Percentiles rank a stretch among this genome's conserved stretches.
Evolutionary conservation across 1,284 basidiomycete genomes (phyloP).

Genomic region (Gymnopus androsaceus): DNA sequence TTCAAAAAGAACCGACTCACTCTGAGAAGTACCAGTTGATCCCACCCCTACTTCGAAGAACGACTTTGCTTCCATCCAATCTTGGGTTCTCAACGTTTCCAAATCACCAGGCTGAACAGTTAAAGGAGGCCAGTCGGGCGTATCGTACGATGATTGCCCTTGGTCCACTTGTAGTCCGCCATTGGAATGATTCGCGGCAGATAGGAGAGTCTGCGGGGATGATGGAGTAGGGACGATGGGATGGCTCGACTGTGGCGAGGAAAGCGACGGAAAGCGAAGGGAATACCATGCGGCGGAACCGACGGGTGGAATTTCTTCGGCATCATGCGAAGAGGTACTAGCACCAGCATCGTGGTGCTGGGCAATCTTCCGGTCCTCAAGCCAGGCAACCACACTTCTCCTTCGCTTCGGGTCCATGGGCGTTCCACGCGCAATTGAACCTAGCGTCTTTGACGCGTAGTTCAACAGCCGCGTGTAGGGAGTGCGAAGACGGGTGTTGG

Average conservation of each 20-base stretch:
- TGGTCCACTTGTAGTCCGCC: neutral
- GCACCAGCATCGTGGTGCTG: neutral
- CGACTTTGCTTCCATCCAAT: neutral
- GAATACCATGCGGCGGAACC: conserved; percentile 10
- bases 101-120: conserved; percentile 3
- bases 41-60: neutral
- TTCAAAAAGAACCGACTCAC: neutral
- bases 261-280: neutral
- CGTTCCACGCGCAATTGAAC: conserved; percentile 6
- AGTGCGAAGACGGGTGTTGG: conserved; percentile 1
- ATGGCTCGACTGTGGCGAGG: neutral
- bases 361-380: conserved; percentile 1
- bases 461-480: conserved; percentile 5
- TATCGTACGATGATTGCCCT: neutral
- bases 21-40: neutral
- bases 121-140: neutral
- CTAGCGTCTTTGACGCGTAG: conserved; percentile 6
- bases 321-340: neutral
- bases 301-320: neutral
- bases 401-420: conserved; percentile 10
- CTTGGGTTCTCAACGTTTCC: neutral
- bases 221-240: neutral
- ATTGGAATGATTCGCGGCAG: neutral
- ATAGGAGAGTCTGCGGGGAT: neutral
- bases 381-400: conserved; percentile 6